Evolutionary conservation across 331 rosid species (phyloP).

Genomic region (Quercus phellos): DNA sequence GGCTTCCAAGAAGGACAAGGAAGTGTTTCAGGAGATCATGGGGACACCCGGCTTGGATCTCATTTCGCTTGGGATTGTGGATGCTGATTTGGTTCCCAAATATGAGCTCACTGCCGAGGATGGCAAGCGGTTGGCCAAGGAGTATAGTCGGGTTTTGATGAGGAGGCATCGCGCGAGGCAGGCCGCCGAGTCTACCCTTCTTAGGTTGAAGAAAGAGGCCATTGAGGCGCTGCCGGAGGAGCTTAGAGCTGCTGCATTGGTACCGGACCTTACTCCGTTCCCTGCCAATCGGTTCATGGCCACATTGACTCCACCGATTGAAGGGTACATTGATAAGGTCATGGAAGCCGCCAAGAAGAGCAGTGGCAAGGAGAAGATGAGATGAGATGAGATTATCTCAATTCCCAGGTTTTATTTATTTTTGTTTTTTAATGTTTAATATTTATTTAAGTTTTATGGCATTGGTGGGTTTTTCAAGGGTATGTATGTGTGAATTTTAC

Average conservation of each 20-base stretch:
- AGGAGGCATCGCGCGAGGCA: constrained; percentile 72
- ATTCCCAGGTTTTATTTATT: constrained; percentile 16
- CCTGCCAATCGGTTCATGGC: constrained; percentile 80
- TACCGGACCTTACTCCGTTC: constrained; percentile 68
- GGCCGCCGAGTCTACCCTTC: constrained; percentile 63
- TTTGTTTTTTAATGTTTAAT: neutral
- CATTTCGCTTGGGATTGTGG: constrained; percentile 69
- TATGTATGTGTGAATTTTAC: no score
- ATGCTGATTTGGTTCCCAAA: constrained; percentile 63
- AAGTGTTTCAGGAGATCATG: constrained; percentile 49
- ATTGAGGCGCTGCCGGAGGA: constrained; percentile 81
- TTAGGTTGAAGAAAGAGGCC: constrained; percentile 71
- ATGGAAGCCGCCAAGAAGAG: constrained; percentile 76
- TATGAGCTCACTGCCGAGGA: constrained; percentile 74
- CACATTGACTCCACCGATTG: constrained; percentile 80
- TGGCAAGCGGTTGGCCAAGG: constrained; percentile 82
- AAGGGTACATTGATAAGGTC: constrained; percentile 74
- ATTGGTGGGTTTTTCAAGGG: no score
- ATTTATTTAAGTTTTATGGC: neutral
- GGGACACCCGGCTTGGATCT: constrained; percentile 86
- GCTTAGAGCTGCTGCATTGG: constrained; percentile 70
- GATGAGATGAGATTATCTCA: constrained; percentile 28
- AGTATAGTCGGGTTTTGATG: constrained; percentile 84
- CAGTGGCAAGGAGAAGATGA: constrained; percentile 68
- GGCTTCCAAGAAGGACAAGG: constrained; percentile 30